These are phyloP conservation scores for Platanthera zijinensis DNA, from an alignment of 106 monocot species.

Conservation along the genomic window DNA sequence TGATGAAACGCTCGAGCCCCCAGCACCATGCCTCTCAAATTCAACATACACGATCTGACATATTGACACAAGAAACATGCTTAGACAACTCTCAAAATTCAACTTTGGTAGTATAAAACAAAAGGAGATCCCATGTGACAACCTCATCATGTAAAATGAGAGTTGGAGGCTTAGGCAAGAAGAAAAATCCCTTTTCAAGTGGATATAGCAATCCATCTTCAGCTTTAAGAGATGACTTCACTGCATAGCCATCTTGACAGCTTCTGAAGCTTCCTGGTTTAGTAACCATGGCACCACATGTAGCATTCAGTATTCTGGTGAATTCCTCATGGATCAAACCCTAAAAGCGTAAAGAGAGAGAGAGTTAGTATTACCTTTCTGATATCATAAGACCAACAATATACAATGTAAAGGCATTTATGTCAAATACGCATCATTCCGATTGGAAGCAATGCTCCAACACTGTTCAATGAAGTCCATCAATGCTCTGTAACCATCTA, in stretches of 20 bases:
- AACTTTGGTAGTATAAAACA: not conserved
- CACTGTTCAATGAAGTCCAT: not conserved
- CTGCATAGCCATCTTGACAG: slow-evolving; percentile 96
- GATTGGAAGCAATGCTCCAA: not conserved
- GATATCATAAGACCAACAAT: not conserved
- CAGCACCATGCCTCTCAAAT: slow-evolving; percentile 97
- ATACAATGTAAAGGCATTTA: not conserved
- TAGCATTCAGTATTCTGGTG: slow-evolving; percentile 68
- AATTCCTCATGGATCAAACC: slow-evolving; percentile 93
- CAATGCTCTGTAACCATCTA: too few relatives aligned
- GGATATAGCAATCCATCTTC: slow-evolving; percentile 98
- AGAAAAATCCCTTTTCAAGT: slow-evolving; percentile 98
- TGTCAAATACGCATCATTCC: not conserved
- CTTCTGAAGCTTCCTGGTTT: slow-evolving; percentile 88
- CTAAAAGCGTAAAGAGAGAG: slow-evolving; percentile 23
- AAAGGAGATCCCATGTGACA: slow-evolving; percentile 36
- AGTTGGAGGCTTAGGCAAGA: slow-evolving; percentile 94
- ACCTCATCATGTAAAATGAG: slow-evolving; percentile 99
- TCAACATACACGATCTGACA: slow-evolving; percentile 87
- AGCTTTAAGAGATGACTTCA: slow-evolving; percentile 97
- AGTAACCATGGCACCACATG: slow-evolving; percentile 95
- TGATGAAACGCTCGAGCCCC: slow-evolving; percentile 91
- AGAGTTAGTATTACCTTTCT: not conserved
- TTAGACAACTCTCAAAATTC: not conserved
- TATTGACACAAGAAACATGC: not conserved